phyloP scores from a whole-genome alignment of 169 alveolate species.

The Plasmodium fragile region DNA sequence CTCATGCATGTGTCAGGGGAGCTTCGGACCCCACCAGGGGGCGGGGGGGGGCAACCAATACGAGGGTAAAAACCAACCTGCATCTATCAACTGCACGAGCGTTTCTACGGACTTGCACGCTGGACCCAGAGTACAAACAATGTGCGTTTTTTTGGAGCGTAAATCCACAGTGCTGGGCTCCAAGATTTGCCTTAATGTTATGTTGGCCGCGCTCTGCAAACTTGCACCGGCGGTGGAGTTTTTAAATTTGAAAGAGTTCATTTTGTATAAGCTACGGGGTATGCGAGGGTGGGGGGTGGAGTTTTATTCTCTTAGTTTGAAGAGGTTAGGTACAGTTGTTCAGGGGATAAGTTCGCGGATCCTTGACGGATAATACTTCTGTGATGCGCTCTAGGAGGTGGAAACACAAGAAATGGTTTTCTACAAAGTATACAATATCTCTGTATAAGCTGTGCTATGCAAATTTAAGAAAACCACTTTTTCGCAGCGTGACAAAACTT shows the following conservation, averaged over 20 bases:
- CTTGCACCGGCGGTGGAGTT: conserved; percentile 29
- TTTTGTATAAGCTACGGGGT: conserved; percentile 6
- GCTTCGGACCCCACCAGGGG: neutral
- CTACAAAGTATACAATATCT: neutral
- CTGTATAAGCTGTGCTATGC: neutral
- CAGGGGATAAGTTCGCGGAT: neutral
- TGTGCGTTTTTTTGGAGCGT: conserved; percentile 93
- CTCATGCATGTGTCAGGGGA: neutral
- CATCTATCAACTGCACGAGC: conserved; percentile 91
- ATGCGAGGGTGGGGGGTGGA: neutral
- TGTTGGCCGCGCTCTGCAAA: conserved; percentile 68
- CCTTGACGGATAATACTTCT: neutral
- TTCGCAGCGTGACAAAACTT: neutral
- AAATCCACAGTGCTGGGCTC: conserved; percentile 79
- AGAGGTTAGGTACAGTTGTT: neutral
- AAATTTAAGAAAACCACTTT: neutral
- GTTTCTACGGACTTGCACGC: conserved; percentile 94
- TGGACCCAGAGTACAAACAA: conserved; percentile 99
- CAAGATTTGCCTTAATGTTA: conserved; percentile 74
- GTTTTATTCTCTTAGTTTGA: neutral
- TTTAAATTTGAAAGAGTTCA: conserved; percentile 49
- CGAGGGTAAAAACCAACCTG: conserved; percentile 84
- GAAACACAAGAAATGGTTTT: neutral
- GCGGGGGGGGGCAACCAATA: too few relatives aligned
- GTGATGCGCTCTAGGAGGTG: neutral